Base-by-base conservation (phyloP, 2,329 filamentous ascomycete genomes). In the Basipetospora chlamydospora region DNA sequence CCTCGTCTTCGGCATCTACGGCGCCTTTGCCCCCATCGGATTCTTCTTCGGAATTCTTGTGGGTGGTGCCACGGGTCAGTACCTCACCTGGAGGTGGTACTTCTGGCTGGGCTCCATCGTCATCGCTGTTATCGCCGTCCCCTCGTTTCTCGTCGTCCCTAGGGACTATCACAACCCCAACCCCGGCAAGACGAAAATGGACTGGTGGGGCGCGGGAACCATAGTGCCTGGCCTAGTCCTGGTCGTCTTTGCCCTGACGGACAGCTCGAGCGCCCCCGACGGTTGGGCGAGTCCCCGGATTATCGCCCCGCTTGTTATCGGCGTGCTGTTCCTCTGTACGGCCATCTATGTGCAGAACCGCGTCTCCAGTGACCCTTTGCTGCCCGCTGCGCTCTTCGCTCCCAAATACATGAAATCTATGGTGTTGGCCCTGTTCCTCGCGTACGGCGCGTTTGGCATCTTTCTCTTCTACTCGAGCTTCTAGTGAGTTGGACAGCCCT, bases 271-370 rank as follows among this genome's bases (percentile, higher is more conserved):
- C 49, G 74, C 74, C 2, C 60, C 67, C 0, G 47, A 67, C 4
- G 66, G 70, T 7, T 83, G 78, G 78, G 59, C 54, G 20, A 77
- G 73, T 2, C 73, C 74, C 1, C 78, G 81, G 42, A 76, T 82
- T 35, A 63, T 67, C n/a, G 56, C 70, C 10, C 67, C 70, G 0
- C 64, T 83, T 28, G 52, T 70, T 2, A 35, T 77, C 5, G 78
- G 77, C 0, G 55, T 64, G 15, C 37, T 72, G 2, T 49, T 73
- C 5, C 53, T 82, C 1, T 50, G 55, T 0, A 51, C 51, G 0
- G 70, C 75, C 7, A 59, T 70, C 28, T 82, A 78, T 43, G 59
- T 81, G 10, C 77, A 83, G 56, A 67, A 66, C 1, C 72, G 66
- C 60, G 60, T 78, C 2, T 70, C 74, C 4, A 52, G 58, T 13